Percentiles rank a stretch among this genome's conserved stretches.
phyloP scores from a whole-genome alignment of 2,329 filamentous ascomycete species.

The Calonectria montana region DNA sequence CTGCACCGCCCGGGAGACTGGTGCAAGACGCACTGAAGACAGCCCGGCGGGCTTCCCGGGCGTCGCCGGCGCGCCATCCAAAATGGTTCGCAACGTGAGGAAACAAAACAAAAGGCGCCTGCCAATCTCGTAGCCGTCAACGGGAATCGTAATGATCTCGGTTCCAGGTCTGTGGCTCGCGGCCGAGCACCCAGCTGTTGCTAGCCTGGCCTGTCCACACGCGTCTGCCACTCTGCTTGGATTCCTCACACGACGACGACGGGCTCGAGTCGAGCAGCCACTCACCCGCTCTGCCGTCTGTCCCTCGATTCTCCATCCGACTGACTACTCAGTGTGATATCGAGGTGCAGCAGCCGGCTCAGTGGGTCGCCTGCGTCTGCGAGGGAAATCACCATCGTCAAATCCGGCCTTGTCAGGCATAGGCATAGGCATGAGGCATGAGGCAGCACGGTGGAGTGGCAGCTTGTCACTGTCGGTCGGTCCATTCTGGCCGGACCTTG shows the following conservation, averaged over 20 bases:
- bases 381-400: constrained; percentile 19
- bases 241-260: background rate
- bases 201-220: background rate
- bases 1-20: constrained; percentile 1
- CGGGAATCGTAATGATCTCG: background rate
- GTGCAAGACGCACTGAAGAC: constrained; percentile 6
- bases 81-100: background rate
- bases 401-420: constrained; percentile 12
- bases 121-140: constrained; percentile 1
- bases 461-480: constrained; percentile 25
- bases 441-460: constrained; percentile 3
- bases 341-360: constrained; percentile 4
- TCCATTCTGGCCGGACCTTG: constrained; percentile 38
- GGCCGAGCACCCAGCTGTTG: background rate
- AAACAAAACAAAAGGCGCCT: constrained; percentile 2
- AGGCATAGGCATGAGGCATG: too few species aligned
- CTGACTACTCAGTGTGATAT: background rate
- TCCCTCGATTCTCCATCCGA: background rate
- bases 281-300: background rate
- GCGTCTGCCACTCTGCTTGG: background rate
- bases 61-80: background rate
- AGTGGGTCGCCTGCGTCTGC: background rate
- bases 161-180: background rate
- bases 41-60: constrained; percentile 2
- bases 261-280: background rate